These are phyloP conservation scores for Coemansia furcata DNA, from an alignment of 192 early-diverging fungal genomes.

Conservation along the genomic window DNA sequence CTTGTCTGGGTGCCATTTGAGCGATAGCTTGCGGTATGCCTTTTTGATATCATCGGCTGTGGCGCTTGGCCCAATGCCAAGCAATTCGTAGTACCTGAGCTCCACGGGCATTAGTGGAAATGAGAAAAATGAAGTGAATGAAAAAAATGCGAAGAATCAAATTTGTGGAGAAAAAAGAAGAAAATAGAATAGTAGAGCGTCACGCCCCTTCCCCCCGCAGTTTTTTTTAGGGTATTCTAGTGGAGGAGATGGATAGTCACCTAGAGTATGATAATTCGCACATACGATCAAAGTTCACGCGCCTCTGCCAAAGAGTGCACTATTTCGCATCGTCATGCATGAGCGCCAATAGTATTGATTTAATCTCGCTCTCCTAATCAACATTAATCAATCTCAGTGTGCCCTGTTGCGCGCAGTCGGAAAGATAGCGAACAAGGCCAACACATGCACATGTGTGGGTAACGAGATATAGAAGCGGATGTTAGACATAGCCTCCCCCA, in stretches of 20 bases:
- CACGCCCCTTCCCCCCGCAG: not conserved
- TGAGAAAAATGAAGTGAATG: not conserved
- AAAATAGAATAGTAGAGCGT: not conserved
- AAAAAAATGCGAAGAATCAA: not conserved
- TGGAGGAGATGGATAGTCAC: no score
- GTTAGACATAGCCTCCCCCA: not conserved
- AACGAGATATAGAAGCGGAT: not conserved
- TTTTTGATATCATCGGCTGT: slow-evolving; percentile 69
- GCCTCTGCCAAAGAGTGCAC: not conserved
- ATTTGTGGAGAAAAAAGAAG: not conserved
- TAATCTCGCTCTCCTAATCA: not conserved
- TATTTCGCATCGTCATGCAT: not conserved
- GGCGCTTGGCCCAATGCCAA: slow-evolving; percentile 61
- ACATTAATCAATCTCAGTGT: not conserved
- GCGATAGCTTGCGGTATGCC: slow-evolving; percentile 68
- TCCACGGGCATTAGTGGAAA: slow-evolving; percentile 30
- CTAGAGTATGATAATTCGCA: not conserved
- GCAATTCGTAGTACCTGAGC: slow-evolving; percentile 66
- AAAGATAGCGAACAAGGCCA: not conserved
- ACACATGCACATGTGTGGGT: not conserved
- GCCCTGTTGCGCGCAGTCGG: not conserved
- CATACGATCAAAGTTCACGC: not conserved
- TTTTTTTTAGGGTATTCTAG: not conserved
- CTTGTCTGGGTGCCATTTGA: slow-evolving; percentile 74
- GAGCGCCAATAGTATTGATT: not conserved